Evolutionary conservation across 148 eudicot genomes (phyloP).

Genomic region (Hydrangea macrophylla): DNA sequence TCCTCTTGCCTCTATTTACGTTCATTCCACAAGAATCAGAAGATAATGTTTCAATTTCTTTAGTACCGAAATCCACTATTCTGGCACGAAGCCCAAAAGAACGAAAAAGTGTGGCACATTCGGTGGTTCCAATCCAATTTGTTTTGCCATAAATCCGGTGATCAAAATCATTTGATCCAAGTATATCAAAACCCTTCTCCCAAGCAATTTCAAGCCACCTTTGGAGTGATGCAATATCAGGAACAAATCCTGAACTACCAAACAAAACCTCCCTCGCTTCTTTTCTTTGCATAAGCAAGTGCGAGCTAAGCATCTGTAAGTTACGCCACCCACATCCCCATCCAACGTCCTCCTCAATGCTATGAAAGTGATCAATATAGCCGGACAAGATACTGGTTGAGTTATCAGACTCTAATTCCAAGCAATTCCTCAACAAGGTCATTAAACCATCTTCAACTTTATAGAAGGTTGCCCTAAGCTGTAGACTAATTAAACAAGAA

Average conservation of each 20-base stretch:
- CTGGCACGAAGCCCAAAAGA: slow-evolving; percentile 91
- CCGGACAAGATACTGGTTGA: slow-evolving; percentile 64
- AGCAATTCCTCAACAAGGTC: slow-evolving; percentile 49
- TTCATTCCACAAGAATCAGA: slow-evolving; percentile 13
- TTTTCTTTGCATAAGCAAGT: slow-evolving; percentile 56
- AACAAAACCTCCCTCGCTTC: slow-evolving; percentile 59
- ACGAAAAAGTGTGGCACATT: slow-evolving; percentile 80
- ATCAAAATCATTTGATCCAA: slow-evolving; percentile 57
- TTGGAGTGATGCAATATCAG: slow-evolving; percentile 79
- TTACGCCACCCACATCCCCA: slow-evolving; percentile 99
- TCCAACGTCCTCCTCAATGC: slow-evolving; percentile 59
- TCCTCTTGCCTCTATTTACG: slow-evolving; percentile 14
- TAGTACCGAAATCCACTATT: slow-evolving; percentile 78
- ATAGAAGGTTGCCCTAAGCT: slow-evolving; percentile 39
- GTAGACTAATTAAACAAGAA: slow-evolving; percentile 32
- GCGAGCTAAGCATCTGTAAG: slow-evolving; percentile 86
- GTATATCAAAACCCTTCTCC: slow-evolving; percentile 68
- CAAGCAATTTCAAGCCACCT: slow-evolving; percentile 97
- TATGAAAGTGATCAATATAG: slow-evolving; percentile 79
- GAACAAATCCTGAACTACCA: slow-evolving; percentile 86
- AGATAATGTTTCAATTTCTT: slow-evolving; percentile 16
- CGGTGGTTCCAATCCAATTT: slow-evolving; percentile 95
- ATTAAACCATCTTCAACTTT: slow-evolving; percentile 53
- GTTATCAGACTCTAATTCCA: slow-evolving; percentile 56
- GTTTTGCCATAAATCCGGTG: slow-evolving; percentile 58